Evolutionary conservation across 1,284 basidiomycete genomes (phyloP).

Genomic region (Peniophora sp.): DNA sequence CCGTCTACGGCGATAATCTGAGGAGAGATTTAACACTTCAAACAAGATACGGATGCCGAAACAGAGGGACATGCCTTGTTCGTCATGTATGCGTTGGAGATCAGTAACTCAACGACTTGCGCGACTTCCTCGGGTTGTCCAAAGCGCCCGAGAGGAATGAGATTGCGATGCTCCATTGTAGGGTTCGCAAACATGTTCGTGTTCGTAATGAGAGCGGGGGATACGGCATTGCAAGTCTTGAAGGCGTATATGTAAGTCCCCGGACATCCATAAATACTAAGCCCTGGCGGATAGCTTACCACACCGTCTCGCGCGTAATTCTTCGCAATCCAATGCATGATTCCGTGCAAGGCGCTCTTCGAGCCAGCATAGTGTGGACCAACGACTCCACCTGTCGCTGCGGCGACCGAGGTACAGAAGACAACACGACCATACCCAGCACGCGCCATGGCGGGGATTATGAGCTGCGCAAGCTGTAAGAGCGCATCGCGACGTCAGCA

Average conservation of each 20-base stretch:
- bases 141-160: conserved; percentile 42
- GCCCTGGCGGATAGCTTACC: conserved; percentile 23
- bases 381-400: conserved; percentile 41
- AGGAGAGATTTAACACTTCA: not conserved
- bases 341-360: conserved; percentile 46
- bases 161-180: conserved; percentile 22
- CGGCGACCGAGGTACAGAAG: conserved; percentile 28
- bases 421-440: conserved; percentile 43
- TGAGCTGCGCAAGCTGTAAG: conserved; percentile 40
- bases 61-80: conserved; percentile 33
- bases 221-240: conserved; percentile 46
- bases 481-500: not conserved
- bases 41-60: not conserved
- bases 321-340: conserved; percentile 47
- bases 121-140: conserved; percentile 44
- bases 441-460: conserved; percentile 40
- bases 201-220: conserved; percentile 42
- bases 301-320: conserved; percentile 45
- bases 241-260: not conserved
- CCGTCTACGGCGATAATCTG: conserved; percentile 74
- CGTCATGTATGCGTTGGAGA: conserved; percentile 44
- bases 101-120: conserved; percentile 38
- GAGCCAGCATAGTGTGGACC: conserved; percentile 52
- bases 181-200: conserved; percentile 41
- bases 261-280: too few species aligned